Base-by-base conservation (phyloP, 345 rosid genomes). In the Acer yangbiense region DNA sequence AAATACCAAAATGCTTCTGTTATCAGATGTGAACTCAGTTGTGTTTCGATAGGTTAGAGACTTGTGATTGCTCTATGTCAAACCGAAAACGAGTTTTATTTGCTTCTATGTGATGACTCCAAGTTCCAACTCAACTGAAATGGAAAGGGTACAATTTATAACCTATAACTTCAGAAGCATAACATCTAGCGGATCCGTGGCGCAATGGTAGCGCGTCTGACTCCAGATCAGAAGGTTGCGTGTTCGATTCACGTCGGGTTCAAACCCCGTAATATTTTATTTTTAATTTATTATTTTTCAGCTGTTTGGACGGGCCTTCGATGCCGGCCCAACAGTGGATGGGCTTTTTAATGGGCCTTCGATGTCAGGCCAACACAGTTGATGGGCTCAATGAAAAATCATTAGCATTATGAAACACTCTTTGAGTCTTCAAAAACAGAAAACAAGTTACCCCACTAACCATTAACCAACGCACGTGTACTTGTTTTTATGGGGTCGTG, bases 201-300 rank as follows among this genome's bases (percentile, higher is more conserved):
- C 94, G 92, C 96, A 92, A 94, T 89, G 98, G 98, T 92, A 90
- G 94, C 92, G 96, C 96, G 94, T 89, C 93, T 91, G 96, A 90
- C 94, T 90, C 94, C 96, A 90, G 94, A 89, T 90, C 94, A 94
- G 91, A 92, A 94, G 97, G 95, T 92, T 87, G 94, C 93, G 91
- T 89, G 95, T 88, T 94, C 95, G 94, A 92, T 91, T 91, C 91
- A 88, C 89, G 98, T 89, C 91, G 90, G 94, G 95, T 90, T 94
- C 98, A 88, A 83, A 5, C 4, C 46, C 73, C 77, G 7, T 0
- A 20, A 7, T n/a, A 1, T 60, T 20, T 7, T n/a, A 5, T 4
- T 16, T 17, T 14, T 14, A 3, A 2, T 50, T 14, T 3, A 13
- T 12, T 43, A 1, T 43, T 43, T 7, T 43, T 9, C 0, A 1